Conservation (phyloP, 495 filamentous ascomycete genomes). For the Aspergillus hancockii region DNA sequence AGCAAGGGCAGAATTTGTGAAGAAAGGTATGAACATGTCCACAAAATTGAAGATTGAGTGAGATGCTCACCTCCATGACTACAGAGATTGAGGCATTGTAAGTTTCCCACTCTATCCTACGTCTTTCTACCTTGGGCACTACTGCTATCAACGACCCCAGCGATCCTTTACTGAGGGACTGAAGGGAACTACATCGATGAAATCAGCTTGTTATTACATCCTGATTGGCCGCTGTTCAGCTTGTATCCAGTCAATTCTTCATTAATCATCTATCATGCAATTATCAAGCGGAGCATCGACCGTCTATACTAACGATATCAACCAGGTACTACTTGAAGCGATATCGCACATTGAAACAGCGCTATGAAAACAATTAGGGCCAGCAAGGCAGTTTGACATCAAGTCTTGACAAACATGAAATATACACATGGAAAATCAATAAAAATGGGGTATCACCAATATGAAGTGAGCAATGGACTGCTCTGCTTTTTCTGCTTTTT, state of each 20-base stretch:
- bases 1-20: slow-evolving; percentile 79
- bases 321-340: slow-evolving; percentile 90
- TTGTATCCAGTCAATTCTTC: slow-evolving; percentile 9
- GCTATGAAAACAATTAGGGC: slow-evolving; percentile 62
- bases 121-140: not conserved
- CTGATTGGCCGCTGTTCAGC: not conserved
- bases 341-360: slow-evolving; percentile 83
- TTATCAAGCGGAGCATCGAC: not conserved
- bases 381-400: slow-evolving; percentile 12
- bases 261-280: slow-evolving; percentile 29
- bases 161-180: not conserved
- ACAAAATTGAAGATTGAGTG: not conserved
- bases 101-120: slow-evolving; percentile 34
- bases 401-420: slow-evolving; percentile 17
- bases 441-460: slow-evolving; percentile 48
- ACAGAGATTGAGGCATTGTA: slow-evolving; percentile 89
- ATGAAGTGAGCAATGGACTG: slow-evolving; percentile 43
- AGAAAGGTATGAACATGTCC: slow-evolving; percentile 64
- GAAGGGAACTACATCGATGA: too few species aligned
- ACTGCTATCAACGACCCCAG: not conserved
- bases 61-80: slow-evolving; percentile 8
- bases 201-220: not conserved
- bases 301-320: slow-evolving; percentile 21
- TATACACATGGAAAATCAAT: slow-evolving; percentile 30
- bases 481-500: slow-evolving; percentile 25